Evolutionary conservation across 1,284 basidiomycete species (phyloP), one percentile per base, ranked within the genome.

Genomic region (Pascua sp.): DNA sequence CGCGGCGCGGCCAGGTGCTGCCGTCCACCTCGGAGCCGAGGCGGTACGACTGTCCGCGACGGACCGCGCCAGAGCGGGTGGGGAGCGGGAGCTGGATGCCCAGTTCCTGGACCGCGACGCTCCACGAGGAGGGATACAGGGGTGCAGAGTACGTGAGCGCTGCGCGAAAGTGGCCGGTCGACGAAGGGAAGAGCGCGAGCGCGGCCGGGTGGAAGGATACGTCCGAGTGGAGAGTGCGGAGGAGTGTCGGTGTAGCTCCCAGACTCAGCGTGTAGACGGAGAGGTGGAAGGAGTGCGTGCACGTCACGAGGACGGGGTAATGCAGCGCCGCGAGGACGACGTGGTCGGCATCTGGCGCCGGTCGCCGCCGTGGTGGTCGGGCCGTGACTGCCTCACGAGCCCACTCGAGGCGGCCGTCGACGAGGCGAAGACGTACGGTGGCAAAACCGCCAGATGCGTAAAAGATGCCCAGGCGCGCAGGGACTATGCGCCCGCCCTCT

Each of bases 401-500:
- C 74, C 74, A 64, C 2, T 32, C 15, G 0, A 64, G 51, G 9
- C 55, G 44, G 10, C 46, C 32, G 41, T 56, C 51, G 11, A 42
- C 13, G 9, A 59, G 42, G 7, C 59, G 60, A 1, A 76, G 60
- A 11, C 57, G 60, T 5, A 76, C 56, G 4, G 76, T 50, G 4
- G 70, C 76, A 44, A 72, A 78, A 0, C 76, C 76, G 13, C 76
- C 76, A 0, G 72, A 75, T 41, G 69, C 67, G 47, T 78, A 77
- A 51, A 77, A 75, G 5, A 78, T 60, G 0, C 63, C 73, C 4
- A 78, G 46, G 4, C 72, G 63, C 2, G 70, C 69, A 0, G 75
- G 72, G 2, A 72, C n/a, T 7, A 41, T 39, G 0, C 8, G 15
- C 3, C 40, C 49, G 38, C 55, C 51, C 15, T 43, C 44, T 1